Conservation (phyloP, 768 basidiomycete species). For the Hygrophorus pudorinus region DNA sequence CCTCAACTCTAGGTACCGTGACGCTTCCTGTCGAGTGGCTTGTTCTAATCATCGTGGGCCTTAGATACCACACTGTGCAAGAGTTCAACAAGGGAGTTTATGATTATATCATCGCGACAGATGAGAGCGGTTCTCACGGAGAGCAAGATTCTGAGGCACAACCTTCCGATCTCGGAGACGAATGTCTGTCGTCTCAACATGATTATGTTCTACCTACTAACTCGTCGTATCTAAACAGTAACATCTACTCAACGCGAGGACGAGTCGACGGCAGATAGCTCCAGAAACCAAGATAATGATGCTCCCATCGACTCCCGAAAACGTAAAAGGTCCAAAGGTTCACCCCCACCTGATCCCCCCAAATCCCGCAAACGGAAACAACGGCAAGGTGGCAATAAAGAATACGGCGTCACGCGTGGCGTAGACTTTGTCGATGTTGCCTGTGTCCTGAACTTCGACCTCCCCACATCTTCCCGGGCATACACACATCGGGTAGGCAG, state of each 20-base stretch:
- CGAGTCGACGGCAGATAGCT: slow-evolving; percentile 10
- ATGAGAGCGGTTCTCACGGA: slow-evolving; percentile 63
- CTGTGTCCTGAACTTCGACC: slow-evolving; percentile 96
- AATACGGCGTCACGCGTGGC: slow-evolving; percentile 92
- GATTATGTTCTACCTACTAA: background rate
- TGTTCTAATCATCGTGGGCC: background rate
- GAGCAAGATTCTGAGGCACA: slow-evolving; percentile 35
- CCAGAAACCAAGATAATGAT: slow-evolving; percentile 12
- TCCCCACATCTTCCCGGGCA: slow-evolving; percentile 77
- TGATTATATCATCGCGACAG: slow-evolving; percentile 97
- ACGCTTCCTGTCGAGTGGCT: background rate
- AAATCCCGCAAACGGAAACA: slow-evolving; percentile 46
- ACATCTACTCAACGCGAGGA: slow-evolving; percentile 42
- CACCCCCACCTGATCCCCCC: slow-evolving; percentile 28
- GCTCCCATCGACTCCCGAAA: slow-evolving; percentile 27
- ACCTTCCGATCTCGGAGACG: background rate
- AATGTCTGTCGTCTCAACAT: background rate
- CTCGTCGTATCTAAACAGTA: slow-evolving; percentile 26
- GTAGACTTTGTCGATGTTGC: slow-evolving; percentile 96
- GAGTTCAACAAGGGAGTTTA: slow-evolving; percentile 99
- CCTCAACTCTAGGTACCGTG: slow-evolving; percentile 73
- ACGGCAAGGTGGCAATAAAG: slow-evolving; percentile 45
- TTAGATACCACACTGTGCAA: slow-evolving; percentile 90
- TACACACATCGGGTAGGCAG: slow-evolving; percentile 96
- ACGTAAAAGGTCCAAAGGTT: slow-evolving; percentile 40